A percentile compares a stretch with the other conserved stretches of the same genome.
Conservation (phyloP, 2,329 filamentous ascomycete genomes). For the Monosporascus sp. region DNA sequence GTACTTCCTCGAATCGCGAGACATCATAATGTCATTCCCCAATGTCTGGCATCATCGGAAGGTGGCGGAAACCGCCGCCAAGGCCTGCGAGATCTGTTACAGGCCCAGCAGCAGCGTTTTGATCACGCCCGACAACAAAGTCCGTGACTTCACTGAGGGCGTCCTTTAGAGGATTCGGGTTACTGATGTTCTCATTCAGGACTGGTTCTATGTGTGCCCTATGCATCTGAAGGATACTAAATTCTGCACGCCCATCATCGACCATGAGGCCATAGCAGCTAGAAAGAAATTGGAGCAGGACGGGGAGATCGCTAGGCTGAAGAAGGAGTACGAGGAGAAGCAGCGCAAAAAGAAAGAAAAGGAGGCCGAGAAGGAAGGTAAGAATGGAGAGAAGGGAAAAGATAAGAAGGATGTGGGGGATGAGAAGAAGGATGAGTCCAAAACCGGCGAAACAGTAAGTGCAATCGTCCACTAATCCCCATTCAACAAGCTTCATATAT, state of each 20-base stretch:
- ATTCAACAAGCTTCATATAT: too few species aligned
- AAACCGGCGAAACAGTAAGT: slow-evolving; percentile 17
- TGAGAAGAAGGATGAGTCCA: slow-evolving; percentile 19
- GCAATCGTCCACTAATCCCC: background rate
- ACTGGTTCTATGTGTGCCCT: slow-evolving; percentile 89
- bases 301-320: slow-evolving; percentile 58
- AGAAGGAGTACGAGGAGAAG: slow-evolving; percentile 74
- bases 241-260: slow-evolving; percentile 73
- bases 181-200: slow-evolving; percentile 34
- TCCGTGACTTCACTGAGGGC: slow-evolving; percentile 31
- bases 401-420: slow-evolving; percentile 34
- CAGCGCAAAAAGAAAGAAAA: slow-evolving; percentile 66
- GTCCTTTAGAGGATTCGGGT: slow-evolving; percentile 4
- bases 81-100: slow-evolving; percentile 86
- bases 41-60: slow-evolving; percentile 83
- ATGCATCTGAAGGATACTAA: slow-evolving; percentile 76
- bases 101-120: slow-evolving; percentile 83
- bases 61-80: slow-evolving; percentile 79
- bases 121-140: slow-evolving; percentile 85
- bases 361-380: slow-evolving; percentile 52
- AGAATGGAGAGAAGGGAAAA: slow-evolving; percentile 42
- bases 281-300: slow-evolving; percentile 63
- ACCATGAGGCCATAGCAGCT: slow-evolving; percentile 59
- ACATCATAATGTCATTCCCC: slow-evolving; percentile 49
- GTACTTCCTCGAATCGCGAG: background rate